These are phyloP conservation scores for Catunica adiposa DNA, from an alignment of 2,329 filamentous ascomycete genomes.

Conservation along the genomic window DNA sequence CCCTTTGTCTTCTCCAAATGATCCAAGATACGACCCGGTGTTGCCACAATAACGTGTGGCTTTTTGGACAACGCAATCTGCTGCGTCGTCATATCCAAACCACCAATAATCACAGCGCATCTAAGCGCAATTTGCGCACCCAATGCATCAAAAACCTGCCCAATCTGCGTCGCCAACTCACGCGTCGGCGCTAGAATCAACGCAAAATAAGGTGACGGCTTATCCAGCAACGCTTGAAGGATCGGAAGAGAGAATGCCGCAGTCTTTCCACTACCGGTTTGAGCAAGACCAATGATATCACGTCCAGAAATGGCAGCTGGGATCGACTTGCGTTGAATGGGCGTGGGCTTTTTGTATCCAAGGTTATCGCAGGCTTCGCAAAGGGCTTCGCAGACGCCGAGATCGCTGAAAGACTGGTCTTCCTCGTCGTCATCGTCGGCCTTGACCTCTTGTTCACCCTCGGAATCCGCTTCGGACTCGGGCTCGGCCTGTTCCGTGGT, in stretches of 20 bases:
- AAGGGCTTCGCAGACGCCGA: slow-evolving; percentile 69
- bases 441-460: background rate
- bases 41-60: slow-evolving; percentile 85
- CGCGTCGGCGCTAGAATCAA: slow-evolving; percentile 83
- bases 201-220: slow-evolving; percentile 72
- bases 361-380: slow-evolving; percentile 75
- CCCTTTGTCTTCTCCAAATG: slow-evolving; percentile 95
- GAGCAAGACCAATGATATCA: slow-evolving; percentile 84
- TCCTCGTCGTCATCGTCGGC: slow-evolving; percentile 18
- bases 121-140: slow-evolving; percentile 78
- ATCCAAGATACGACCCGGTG: slow-evolving; percentile 74
- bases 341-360: slow-evolving; percentile 71
- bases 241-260: slow-evolving; percentile 90
- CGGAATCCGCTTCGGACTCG: slow-evolving; percentile 3
- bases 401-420: slow-evolving; percentile 42
- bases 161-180: slow-evolving; percentile 84
- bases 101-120: slow-evolving; percentile 74
- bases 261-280: slow-evolving; percentile 92
- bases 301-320: slow-evolving; percentile 62
- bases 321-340: slow-evolving; percentile 76
- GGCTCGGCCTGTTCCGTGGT: background rate
- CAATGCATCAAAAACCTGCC: slow-evolving; percentile 71
- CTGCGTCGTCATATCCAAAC: slow-evolving; percentile 90
- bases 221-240: slow-evolving; percentile 74
- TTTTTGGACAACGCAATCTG: slow-evolving; percentile 86